These are phyloP conservation scores for Penicillium roqueforti DNA, from an alignment of 495 filamentous ascomycete genomes.

Conservation along the genomic window DNA sequence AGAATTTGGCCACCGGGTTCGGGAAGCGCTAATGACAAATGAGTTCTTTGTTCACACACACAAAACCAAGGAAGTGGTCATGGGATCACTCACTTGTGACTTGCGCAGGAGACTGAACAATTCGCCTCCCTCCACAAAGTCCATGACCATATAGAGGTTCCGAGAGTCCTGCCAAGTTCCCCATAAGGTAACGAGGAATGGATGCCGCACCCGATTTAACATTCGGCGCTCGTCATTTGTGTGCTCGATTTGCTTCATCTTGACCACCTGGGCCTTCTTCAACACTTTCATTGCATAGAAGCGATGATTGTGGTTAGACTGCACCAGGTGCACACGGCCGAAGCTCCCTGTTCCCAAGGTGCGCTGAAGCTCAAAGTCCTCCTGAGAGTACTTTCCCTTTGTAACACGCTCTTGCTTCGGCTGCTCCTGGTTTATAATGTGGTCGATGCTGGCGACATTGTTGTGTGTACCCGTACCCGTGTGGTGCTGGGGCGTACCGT, in stretches of 20 bases:
- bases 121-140: slow-evolving; percentile 99
- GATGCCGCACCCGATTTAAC: slow-evolving; percentile 92
- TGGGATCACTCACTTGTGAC: slow-evolving; percentile 70
- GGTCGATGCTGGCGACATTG: slow-evolving; percentile 45
- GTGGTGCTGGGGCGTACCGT: slow-evolving; percentile 32
- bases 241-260: slow-evolving; percentile 99
- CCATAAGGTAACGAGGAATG: slow-evolving; percentile 96
- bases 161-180: slow-evolving; percentile 94
- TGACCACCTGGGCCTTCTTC: slow-evolving; percentile 97
- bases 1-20: slow-evolving; percentile 98
- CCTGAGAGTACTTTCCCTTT: slow-evolving; percentile 95
- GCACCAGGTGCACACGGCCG: slow-evolving; percentile 90
- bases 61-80: background rate
- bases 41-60: background rate
- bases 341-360: slow-evolving; percentile 97
- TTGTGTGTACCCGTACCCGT: slow-evolving; percentile 21
- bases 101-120: slow-evolving; percentile 92
- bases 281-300: slow-evolving; percentile 98
- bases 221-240: slow-evolving; percentile 96
- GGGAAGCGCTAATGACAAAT: slow-evolving; percentile 72
- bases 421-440: slow-evolving; percentile 35
- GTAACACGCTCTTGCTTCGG: slow-evolving; percentile 58
- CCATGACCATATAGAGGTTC: slow-evolving; percentile 99
- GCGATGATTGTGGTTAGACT: slow-evolving; percentile 93
- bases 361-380: slow-evolving; percentile 80